Percentiles rank a stretch among this genome's conserved stretches.
Conservation (phyloP, 495 filamentous ascomycete genomes). For the Cairneyella variabilis region DNA sequence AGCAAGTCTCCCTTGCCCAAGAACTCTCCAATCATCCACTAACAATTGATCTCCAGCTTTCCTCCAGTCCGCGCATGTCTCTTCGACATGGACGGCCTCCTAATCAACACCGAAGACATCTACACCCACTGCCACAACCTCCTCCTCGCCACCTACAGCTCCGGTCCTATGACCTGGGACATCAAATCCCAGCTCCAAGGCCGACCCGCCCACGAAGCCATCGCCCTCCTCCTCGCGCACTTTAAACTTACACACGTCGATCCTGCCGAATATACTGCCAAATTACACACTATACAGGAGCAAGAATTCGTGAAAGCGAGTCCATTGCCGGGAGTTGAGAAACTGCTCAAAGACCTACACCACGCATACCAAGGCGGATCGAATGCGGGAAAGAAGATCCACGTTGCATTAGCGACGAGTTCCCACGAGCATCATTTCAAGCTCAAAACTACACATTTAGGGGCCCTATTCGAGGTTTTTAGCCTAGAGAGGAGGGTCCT, state of each 20-base stretch:
- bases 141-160: constrained; percentile 69
- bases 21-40: not conserved
- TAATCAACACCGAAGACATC: constrained; percentile 93
- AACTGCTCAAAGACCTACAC: constrained; percentile 55
- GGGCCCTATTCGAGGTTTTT: constrained; percentile 70
- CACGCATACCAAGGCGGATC: constrained; percentile 19
- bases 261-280: constrained; percentile 53
- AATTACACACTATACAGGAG: constrained; percentile 59
- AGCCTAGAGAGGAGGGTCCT: constrained; percentile 61
- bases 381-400: constrained; percentile 39
- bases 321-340: constrained; percentile 73
- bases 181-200: constrained; percentile 95
- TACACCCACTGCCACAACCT: constrained; percentile 82
- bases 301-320: constrained; percentile 65
- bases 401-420: constrained; percentile 85
- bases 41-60: constrained; percentile 17
- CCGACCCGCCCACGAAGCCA: constrained; percentile 68
- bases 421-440: constrained; percentile 65
- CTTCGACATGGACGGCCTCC: constrained; percentile 97
- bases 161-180: constrained; percentile 78
- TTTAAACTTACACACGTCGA: constrained; percentile 74
- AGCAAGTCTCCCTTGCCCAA: constrained; percentile 6
- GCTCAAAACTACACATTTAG: constrained; percentile 74
- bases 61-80: constrained; percentile 89
- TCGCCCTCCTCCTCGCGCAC: constrained; percentile 56